Evolutionary conservation across 208 protist genomes (phyloP).

Genomic region (Wallacemonas collosoma): DNA sequence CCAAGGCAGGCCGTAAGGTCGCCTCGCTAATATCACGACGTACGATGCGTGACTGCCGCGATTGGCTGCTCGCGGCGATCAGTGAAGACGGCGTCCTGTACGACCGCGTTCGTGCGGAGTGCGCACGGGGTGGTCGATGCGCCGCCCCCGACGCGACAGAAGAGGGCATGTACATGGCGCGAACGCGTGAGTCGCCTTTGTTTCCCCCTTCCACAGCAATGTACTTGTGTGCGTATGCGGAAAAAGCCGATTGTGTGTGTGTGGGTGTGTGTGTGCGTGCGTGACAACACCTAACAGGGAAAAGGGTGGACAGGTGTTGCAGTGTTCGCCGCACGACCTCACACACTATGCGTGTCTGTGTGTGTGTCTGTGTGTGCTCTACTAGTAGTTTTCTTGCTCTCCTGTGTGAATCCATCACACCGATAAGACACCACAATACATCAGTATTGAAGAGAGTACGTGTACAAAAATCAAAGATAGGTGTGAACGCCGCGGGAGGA

Average conservation of each 20-base stretch:
- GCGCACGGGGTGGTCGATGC: neutral
- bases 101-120: neutral
- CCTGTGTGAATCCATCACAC: neutral
- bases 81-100: neutral
- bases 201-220: neutral
- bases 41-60: neutral
- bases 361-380: too few species aligned
- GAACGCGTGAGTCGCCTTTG: too few species aligned
- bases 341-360: too few species aligned
- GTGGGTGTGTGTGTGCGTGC: too few species aligned
- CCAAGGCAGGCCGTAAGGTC: slow-evolving; percentile 3
- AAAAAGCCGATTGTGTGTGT: neutral
- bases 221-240: neutral
- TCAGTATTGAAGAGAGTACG: too few species aligned
- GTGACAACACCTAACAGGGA: too few species aligned
- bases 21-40: neutral
- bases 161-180: neutral
- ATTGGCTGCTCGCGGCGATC: neutral
- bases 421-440: too few species aligned
- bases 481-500: too few species aligned
- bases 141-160: neutral
- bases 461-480: too few species aligned
- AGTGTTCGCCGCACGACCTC: too few species aligned
- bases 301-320: too few species aligned
- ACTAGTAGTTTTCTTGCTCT: neutral